Conservation (phyloP, 2,329 filamentous ascomycete species). For the Fusarium buharicum region DNA sequence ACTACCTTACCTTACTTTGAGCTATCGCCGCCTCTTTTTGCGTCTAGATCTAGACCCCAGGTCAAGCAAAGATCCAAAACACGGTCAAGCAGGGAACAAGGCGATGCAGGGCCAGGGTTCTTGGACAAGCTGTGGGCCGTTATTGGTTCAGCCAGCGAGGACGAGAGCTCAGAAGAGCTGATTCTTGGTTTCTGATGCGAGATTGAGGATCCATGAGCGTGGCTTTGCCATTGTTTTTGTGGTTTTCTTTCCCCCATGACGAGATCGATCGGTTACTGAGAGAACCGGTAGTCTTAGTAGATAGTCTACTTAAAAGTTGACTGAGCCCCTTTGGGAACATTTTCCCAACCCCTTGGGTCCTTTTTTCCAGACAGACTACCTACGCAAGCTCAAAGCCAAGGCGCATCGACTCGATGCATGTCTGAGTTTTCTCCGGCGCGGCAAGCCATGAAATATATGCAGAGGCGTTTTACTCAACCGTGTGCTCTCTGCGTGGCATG, state of each 20-base stretch:
- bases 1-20: background rate
- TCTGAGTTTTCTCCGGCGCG: constrained; percentile 18
- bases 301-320: constrained; percentile 29
- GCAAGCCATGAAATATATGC: constrained; percentile 17
- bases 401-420: constrained; percentile 19
- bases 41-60: constrained; percentile 11
- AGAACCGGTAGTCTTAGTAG: background rate
- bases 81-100: constrained; percentile 17
- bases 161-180: constrained; percentile 6
- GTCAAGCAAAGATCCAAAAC: constrained; percentile 30
- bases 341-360: constrained; percentile 8
- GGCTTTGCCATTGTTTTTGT: constrained; percentile 10
- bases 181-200: constrained; percentile 18
- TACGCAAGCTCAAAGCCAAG: background rate
- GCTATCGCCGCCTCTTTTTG: background rate
- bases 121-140: constrained; percentile 14
- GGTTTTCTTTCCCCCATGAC: background rate
- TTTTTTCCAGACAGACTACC: constrained; percentile 1
- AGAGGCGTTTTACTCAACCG: constrained; percentile 30
- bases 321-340: constrained; percentile 7
- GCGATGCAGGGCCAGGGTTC: constrained; percentile 14
- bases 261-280: constrained; percentile 21
- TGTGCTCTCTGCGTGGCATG: constrained; percentile 11
- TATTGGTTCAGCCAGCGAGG: constrained; percentile 26
- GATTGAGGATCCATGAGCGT: constrained; percentile 4